A percentile compares a stretch with the other conserved stretches of the same genome.
phyloP scores from a whole-genome alignment of 2,329 filamentous ascomycete genomes.

The Leptodontidium sp. region DNA sequence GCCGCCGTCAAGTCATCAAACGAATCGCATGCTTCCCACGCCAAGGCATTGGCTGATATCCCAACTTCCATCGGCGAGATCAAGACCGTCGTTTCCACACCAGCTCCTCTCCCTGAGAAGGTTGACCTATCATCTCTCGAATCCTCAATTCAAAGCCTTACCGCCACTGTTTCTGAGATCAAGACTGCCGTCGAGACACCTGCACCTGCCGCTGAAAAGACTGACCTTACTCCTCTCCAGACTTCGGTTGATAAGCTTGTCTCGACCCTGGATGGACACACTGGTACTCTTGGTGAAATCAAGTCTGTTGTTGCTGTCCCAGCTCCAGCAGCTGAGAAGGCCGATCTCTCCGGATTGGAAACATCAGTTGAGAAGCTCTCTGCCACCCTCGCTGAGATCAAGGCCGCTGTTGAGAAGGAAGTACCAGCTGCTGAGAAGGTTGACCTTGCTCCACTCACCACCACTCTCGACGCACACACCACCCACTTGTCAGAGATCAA shows the following conservation, averaged over 20 bases:
- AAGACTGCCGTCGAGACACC: slow-evolving; percentile 21
- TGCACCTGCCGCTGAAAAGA: slow-evolving; percentile 25
- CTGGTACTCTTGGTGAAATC: slow-evolving; percentile 33
- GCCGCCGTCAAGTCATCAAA: slow-evolving; percentile 37
- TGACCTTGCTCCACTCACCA: slow-evolving; percentile 28
- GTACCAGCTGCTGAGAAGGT: slow-evolving; percentile 28
- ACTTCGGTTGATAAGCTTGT: slow-evolving; percentile 28
- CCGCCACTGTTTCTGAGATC: slow-evolving; percentile 22
- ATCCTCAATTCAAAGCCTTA: slow-evolving; percentile 26
- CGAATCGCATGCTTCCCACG: slow-evolving; percentile 38
- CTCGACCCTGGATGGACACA: slow-evolving; percentile 28
- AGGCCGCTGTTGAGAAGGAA: slow-evolving; percentile 22
- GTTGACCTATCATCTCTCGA: slow-evolving; percentile 29
- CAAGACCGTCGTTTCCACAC: slow-evolving; percentile 24
- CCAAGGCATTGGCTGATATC: slow-evolving; percentile 29
- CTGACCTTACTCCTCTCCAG: slow-evolving; percentile 28
- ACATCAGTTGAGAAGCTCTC: slow-evolving; percentile 34
- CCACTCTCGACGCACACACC: slow-evolving; percentile 33
- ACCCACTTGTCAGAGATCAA: slow-evolving; percentile 37
- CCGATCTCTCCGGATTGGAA: slow-evolving; percentile 35
- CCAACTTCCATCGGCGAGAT: slow-evolving; percentile 23
- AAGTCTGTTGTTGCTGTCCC: slow-evolving; percentile 33
- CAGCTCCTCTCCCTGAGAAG: slow-evolving; percentile 19
- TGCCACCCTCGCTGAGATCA: slow-evolving; percentile 28
- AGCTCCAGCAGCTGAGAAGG: slow-evolving; percentile 32